phyloP scores from a whole-genome alignment of 1,284 basidiomycete species.

The Sutorius eximius region DNA sequence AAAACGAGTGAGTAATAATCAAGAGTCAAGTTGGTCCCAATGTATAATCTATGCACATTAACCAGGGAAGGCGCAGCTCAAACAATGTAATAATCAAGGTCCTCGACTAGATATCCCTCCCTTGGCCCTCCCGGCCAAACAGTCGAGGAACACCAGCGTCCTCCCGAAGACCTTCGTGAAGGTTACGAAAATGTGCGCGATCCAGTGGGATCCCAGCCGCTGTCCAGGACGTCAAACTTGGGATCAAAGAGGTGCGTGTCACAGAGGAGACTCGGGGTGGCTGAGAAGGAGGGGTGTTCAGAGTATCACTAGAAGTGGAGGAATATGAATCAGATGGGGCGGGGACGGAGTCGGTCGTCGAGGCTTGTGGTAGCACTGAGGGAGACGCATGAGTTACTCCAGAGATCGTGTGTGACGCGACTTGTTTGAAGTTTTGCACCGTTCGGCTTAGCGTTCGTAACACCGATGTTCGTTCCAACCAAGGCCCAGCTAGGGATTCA shows the following conservation, averaged over 20 bases:
- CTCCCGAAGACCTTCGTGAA: constrained; percentile 12
- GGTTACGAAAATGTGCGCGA: constrained; percentile 6
- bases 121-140: constrained; percentile 28
- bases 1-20: constrained; percentile 2
- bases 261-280: constrained; percentile 28
- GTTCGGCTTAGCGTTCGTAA: constrained; percentile 35
- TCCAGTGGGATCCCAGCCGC: constrained; percentile 24
- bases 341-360: background rate
- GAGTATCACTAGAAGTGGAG: background rate
- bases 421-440: constrained; percentile 36
- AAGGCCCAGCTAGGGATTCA: constrained; percentile 6
- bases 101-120: constrained; percentile 35
- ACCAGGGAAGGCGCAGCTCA: background rate
- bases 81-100: background rate
- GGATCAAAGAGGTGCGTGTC: constrained; percentile 31
- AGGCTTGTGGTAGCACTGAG: constrained; percentile 2
- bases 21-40: background rate
- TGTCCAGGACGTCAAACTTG: constrained; percentile 39
- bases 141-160: constrained; percentile 25
- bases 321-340: constrained; percentile 1
- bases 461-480: constrained; percentile 30
- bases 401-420: constrained; percentile 35
- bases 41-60: constrained; percentile 4
- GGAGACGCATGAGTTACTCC: constrained; percentile 16
- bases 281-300: constrained; percentile 11